Evolutionary conservation across 129 eudicot species (phyloP).

Genomic region (Daucus carota): DNA sequence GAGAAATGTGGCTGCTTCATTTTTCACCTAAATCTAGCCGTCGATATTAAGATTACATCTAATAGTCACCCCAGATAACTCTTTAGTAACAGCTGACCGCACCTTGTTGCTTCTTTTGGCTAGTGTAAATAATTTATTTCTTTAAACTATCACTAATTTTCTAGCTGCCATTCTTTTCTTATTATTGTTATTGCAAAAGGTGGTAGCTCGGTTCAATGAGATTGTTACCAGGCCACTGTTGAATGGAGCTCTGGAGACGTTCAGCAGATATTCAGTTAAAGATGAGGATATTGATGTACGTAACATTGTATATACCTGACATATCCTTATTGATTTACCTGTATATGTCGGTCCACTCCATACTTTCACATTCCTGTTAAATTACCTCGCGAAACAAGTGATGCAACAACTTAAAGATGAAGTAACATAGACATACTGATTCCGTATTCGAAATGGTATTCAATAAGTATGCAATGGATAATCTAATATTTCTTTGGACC

Average conservation of each 20-base stretch:
- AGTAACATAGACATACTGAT: not conserved
- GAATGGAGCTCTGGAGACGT: conserved; percentile 93
- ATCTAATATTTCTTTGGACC: not conserved
- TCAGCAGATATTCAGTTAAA: conserved; percentile 59
- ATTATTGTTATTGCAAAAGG: conserved; percentile 38
- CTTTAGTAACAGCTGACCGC: not conserved
- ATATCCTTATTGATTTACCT: not conserved
- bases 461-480: not conserved
- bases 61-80: not conserved
- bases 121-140: not conserved
- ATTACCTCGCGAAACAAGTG: not conserved
- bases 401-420: not conserved
- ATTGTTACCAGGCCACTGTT: conserved; percentile 72
- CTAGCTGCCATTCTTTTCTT: not conserved
- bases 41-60: not conserved
- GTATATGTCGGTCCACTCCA: not conserved
- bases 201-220: conserved; percentile 94
- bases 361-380: not conserved
- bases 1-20: not conserved
- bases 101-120: not conserved
- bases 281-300: conserved; percentile 90
- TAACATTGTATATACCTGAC: not conserved
- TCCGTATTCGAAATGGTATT: not conserved
- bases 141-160: not conserved
- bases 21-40: not conserved